These are phyloP conservation scores for Henckelia pumila DNA, from an alignment of 257 asterid genomes.

Conservation along the genomic window DNA sequence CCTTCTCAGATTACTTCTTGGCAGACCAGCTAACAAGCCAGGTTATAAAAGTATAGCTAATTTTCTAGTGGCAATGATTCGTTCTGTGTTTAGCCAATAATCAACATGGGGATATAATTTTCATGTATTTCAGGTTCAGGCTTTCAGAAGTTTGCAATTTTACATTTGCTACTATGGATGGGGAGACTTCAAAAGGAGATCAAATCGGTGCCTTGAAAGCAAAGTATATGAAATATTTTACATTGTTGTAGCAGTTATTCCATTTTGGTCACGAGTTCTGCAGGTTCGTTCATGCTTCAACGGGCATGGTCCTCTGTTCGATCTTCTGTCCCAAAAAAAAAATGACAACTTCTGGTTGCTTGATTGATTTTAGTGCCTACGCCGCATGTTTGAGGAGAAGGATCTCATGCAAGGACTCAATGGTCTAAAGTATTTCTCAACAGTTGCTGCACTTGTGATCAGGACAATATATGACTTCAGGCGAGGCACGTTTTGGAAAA, in stretches of 20 bases:
- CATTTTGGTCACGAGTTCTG: conserved; percentile 58
- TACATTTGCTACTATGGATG: too few relatives aligned
- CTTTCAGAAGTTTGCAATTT: too few relatives aligned
- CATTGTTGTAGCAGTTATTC: conserved; percentile 57
- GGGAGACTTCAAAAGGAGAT: too few relatives aligned
- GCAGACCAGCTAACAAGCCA: conserved; percentile 87
- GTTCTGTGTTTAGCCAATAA: too few relatives aligned
- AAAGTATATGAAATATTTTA: conserved; percentile 32
- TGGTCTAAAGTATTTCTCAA: conserved; percentile 58
- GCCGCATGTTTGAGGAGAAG: conserved; percentile 60
- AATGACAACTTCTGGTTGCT: neutral
- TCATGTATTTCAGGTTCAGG: conserved; percentile 60
- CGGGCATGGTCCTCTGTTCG: neutral
- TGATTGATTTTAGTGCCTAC: conserved; percentile 47
- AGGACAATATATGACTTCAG: conserved; percentile 44
- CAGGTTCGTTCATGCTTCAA: conserved; percentile 41
- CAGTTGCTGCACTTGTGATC: conserved; percentile 60
- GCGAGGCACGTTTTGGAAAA: conserved; percentile 34
- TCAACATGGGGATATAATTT: conserved; percentile 1
- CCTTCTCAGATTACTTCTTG: conserved; percentile 25
- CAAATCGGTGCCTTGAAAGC: conserved; percentile 32
- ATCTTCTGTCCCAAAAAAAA: neutral
- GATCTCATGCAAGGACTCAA: conserved; percentile 48
- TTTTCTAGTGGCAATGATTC: neutral
- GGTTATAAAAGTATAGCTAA: conserved; percentile 39